Percentiles rank a stretch among this genome's conserved stretches.
Conservation (phyloP, 345 rosid species). For the Turnera subulata region DNA sequence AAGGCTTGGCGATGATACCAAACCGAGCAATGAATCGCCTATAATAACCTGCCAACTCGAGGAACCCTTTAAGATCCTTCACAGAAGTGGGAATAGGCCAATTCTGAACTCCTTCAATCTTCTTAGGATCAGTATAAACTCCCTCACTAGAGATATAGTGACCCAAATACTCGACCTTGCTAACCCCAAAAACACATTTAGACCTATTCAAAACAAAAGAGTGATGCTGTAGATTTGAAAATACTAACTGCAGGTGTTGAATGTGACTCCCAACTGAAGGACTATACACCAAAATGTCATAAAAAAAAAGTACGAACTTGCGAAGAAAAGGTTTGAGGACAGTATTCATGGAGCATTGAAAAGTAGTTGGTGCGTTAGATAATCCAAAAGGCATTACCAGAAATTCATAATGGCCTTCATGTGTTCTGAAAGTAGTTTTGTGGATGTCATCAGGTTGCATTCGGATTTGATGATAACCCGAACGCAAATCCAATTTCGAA, state of each 20-base stretch:
- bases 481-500: background rate
- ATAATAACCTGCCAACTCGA: background rate
- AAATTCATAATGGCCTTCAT: background rate
- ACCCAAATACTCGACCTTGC: background rate
- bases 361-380: background rate
- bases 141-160: background rate
- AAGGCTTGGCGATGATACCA: background rate
- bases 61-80: background rate
- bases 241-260: background rate
- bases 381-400: background rate
- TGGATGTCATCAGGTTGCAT: background rate
- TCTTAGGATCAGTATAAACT: background rate
- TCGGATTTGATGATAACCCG: background rate
- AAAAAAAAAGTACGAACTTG: background rate
- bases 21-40: background rate
- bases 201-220: background rate
- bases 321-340: background rate
- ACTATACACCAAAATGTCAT: background rate
- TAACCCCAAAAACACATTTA: background rate
- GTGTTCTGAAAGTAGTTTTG: background rate
- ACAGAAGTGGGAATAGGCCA: background rate
- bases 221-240: background rate
- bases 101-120: background rate
- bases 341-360: background rate
- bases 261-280: background rate